A percentile compares a stretch with the other conserved stretches of the same genome.
phyloP scores from a whole-genome alignment of 2,329 filamentous ascomycete genomes.

The Alternaria ethzedia region DNA sequence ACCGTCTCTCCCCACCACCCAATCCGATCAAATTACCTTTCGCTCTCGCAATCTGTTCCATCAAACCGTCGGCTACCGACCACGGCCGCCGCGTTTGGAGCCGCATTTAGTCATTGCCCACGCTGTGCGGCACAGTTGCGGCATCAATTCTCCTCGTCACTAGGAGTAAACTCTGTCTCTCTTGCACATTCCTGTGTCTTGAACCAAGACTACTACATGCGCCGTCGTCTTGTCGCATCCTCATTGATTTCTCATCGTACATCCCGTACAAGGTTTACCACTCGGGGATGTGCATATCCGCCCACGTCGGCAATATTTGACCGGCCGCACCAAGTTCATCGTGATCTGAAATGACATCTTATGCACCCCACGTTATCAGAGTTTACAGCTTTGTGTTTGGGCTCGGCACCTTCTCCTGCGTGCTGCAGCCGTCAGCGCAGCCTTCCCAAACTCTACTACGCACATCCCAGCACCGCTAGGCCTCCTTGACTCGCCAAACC shows the following conservation, averaged over 20 bases:
- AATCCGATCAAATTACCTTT: slow-evolving; percentile 11
- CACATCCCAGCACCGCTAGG: slow-evolving; percentile 21
- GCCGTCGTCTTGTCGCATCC: not conserved
- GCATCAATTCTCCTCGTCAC: not conserved
- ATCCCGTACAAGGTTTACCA: not conserved
- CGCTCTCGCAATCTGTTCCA: slow-evolving; percentile 1
- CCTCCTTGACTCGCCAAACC: slow-evolving; percentile 35
- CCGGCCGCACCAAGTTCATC: slow-evolving; percentile 24
- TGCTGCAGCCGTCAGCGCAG: slow-evolving; percentile 25
- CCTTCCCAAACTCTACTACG: slow-evolving; percentile 15
- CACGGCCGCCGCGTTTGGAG: slow-evolving; percentile 43
- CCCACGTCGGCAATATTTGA: slow-evolving; percentile 6
- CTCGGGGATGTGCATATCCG: not conserved
- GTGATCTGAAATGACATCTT: slow-evolving; percentile 25
- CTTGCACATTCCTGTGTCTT: not conserved
- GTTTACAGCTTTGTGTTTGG: slow-evolving; percentile 27
- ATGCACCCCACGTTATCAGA: slow-evolving; percentile 37
- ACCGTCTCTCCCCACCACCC: slow-evolving; percentile 27
- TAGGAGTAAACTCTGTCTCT: not conserved
- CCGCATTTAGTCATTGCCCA: slow-evolving; percentile 23
- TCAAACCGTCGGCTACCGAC: slow-evolving; percentile 20
- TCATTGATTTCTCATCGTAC: not conserved
- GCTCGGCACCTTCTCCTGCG: slow-evolving; percentile 40
- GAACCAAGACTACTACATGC: slow-evolving; percentile 11
- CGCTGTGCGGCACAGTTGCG: slow-evolving; percentile 1